Conservation (phyloP, 2,329 filamentous ascomycete species). For the Fusarium staphyleae region DNA sequence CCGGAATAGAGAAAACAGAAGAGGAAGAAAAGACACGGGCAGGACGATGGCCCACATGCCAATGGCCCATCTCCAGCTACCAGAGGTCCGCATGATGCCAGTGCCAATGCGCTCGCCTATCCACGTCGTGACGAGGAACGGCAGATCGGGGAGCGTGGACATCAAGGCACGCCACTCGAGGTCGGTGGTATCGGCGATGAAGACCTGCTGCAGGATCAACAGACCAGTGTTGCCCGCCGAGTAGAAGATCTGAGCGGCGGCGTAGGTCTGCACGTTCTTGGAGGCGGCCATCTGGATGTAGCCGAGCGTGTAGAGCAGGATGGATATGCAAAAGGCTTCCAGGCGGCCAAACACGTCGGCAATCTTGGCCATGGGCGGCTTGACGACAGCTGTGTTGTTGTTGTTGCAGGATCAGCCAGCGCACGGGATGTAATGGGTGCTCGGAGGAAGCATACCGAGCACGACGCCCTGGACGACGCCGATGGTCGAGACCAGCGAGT, state of each 20-base stretch:
- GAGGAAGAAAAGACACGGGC: constrained; percentile 61
- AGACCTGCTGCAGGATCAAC: constrained; percentile 68
- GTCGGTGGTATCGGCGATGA: constrained; percentile 69
- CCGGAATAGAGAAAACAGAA: constrained; percentile 59
- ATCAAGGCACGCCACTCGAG: constrained; percentile 66
- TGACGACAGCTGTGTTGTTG: constrained; percentile 15
- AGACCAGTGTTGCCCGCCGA: constrained; percentile 65
- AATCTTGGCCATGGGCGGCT: constrained; percentile 60
- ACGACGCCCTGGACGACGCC: constrained; percentile 53
- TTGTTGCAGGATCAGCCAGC: background rate
- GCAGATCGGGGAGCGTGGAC: constrained; percentile 64
- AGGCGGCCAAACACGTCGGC: constrained; percentile 69
- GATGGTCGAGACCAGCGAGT: constrained; percentile 56
- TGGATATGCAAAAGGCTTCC: constrained; percentile 62
- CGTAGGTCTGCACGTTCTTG: constrained; percentile 60
- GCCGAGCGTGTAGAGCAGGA: constrained; percentile 62
- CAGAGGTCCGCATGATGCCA: constrained; percentile 49
- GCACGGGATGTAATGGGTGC: too few species aligned
- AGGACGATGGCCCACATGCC: constrained; percentile 67
- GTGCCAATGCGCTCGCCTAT: constrained; percentile 52
- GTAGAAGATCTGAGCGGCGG: constrained; percentile 66
- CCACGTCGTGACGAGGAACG: constrained; percentile 68
- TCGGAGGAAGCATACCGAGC: background rate
- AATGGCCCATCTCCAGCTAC: constrained; percentile 69
- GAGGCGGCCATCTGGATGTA: constrained; percentile 65